Percentiles rank a stretch among this genome's conserved stretches.
Evolutionary conservation across 139 green algal species (phyloP).

Genomic region (Nannochloris sp.): DNA sequence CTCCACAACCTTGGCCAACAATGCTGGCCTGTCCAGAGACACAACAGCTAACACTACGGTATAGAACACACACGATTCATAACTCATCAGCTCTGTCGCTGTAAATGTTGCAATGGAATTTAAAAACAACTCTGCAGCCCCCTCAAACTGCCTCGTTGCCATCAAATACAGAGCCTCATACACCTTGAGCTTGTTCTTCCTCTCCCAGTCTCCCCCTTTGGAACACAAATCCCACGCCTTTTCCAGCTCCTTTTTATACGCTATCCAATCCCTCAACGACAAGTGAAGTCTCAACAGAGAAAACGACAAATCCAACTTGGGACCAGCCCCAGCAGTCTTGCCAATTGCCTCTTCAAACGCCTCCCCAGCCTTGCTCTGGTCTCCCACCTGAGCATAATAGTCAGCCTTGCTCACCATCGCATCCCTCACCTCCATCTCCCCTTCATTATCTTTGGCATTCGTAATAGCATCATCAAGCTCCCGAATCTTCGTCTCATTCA

Average conservation of each 20-base stretch:
- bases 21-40: constrained; percentile 48
- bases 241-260: constrained; percentile 59
- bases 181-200: constrained; percentile 98
- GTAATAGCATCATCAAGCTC: constrained; percentile 66
- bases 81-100: constrained; percentile 86
- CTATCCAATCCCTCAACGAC: constrained; percentile 61
- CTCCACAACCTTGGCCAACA: constrained; percentile 76
- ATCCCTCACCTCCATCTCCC: constrained; percentile 91
- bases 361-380: constrained; percentile 53
- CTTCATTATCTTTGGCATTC: constrained; percentile 86
- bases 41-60: constrained; percentile 70
- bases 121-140: constrained; percentile 80
- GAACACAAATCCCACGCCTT: constrained; percentile 65
- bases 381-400: constrained; percentile 69
- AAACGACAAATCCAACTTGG: constrained; percentile 93
- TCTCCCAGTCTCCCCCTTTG: constrained; percentile 95
- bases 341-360: constrained; percentile 65
- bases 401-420: constrained; percentile 79
- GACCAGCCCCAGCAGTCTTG: constrained; percentile 83
- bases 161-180: constrained; percentile 89
- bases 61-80: constrained; percentile 84
- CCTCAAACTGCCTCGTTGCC: constrained; percentile 75
- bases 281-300: constrained; percentile 73
- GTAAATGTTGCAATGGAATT: constrained; percentile 95
- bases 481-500: constrained; percentile 41